Conservation (phyloP, 352 stramenopile species). For the Pythium dissimile region DNA sequence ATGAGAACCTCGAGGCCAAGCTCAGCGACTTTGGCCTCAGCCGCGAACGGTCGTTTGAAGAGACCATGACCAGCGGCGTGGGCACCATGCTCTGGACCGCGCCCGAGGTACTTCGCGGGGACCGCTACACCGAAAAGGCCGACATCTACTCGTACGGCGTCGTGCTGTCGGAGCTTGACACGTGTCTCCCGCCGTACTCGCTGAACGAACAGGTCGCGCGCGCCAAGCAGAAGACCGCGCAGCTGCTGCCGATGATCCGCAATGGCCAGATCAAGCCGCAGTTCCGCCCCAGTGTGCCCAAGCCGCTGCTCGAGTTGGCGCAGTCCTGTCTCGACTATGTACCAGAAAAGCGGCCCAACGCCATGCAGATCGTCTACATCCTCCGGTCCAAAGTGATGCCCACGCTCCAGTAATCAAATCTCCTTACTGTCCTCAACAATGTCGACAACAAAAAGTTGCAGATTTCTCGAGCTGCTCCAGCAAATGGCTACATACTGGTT, state of each 20-base stretch:
- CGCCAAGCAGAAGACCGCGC: conserved; percentile 17
- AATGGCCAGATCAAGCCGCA: conserved; percentile 34
- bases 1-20: conserved; percentile 51
- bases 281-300: conserved; percentile 36
- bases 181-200: conserved; percentile 21
- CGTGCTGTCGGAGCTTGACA: conserved; percentile 8
- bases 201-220: conserved; percentile 20
- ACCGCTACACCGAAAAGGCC: conserved; percentile 51
- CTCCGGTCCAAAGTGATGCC: conserved; percentile 21
- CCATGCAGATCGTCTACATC: conserved; percentile 25
- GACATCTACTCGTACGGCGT: conserved; percentile 50
- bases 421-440: not conserved
- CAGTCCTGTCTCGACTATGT: conserved; percentile 10
- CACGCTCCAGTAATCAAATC: conserved; percentile 4
- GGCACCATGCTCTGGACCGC: conserved; percentile 80
- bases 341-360: conserved; percentile 14
- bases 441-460: not conserved
- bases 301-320: conserved; percentile 9
- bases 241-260: conserved; percentile 21
- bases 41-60: conserved; percentile 16
- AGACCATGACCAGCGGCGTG: conserved; percentile 47
- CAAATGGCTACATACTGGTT: not conserved
- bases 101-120: conserved; percentile 55
- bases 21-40: conserved; percentile 83
- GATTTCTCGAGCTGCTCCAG: not conserved